Percentiles rank a stretch among this genome's conserved stretches.
Conservation (phyloP, 75 land plant genomes). For the Pseudotsuga menziesii region DNA sequence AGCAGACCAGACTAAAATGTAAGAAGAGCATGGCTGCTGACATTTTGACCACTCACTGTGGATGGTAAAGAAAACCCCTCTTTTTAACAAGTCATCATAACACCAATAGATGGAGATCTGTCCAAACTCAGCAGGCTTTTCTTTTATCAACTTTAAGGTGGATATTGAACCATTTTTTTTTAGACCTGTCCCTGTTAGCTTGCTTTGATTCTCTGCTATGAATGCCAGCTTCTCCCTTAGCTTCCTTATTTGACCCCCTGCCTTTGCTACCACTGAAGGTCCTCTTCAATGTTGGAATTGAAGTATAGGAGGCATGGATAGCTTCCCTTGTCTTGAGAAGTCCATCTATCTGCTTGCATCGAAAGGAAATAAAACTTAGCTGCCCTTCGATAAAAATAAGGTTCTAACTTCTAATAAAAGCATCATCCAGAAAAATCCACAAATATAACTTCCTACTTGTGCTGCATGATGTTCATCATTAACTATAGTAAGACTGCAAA, state of each 20-base stretch:
- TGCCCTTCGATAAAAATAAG: neutral
- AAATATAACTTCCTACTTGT: neutral
- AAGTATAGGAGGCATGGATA: constrained; percentile 78
- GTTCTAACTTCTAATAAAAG: neutral
- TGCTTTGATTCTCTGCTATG: constrained; percentile 43
- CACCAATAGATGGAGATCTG: too few relatives aligned
- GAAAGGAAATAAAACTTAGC: neutral
- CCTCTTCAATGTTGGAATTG: constrained; percentile 50
- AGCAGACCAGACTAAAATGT: too few relatives aligned
- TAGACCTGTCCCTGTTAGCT: constrained; percentile 31
- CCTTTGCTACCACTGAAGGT: constrained; percentile 38
- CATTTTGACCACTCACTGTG: too few relatives aligned
- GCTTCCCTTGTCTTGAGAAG: constrained; percentile 76
- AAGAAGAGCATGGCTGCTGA: too few relatives aligned
- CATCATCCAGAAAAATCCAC: neutral
- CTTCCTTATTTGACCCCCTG: constrained; percentile 24
- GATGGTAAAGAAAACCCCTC: too few relatives aligned
- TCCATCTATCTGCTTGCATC: constrained; percentile 74
- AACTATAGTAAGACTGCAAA: too few relatives aligned
- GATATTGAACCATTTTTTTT: constrained; percentile 79
- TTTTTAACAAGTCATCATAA: too few relatives aligned
- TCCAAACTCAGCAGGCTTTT: constrained; percentile 30
- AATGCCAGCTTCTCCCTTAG: constrained; percentile 25
- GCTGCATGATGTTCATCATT: neutral
- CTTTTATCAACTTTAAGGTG: constrained; percentile 69